phyloP scores from a whole-genome alignment of 306 rosid species.

The Pyrus communis region DNA sequence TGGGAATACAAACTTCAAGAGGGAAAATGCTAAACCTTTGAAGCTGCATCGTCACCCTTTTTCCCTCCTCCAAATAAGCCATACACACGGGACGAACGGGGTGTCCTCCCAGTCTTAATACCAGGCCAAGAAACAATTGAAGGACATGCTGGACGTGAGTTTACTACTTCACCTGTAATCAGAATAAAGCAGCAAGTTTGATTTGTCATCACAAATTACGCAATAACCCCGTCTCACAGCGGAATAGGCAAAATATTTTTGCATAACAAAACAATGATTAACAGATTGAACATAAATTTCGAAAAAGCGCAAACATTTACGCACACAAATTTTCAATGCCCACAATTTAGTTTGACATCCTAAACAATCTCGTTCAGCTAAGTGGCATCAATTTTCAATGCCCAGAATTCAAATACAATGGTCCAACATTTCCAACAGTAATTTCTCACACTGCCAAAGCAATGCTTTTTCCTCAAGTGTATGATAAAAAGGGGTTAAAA shows the following conservation, averaged over 20 bases:
- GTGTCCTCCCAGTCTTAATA: background rate
- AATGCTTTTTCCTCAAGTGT: background rate
- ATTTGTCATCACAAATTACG: background rate
- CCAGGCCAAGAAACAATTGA: conserved; percentile 9
- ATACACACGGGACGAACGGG: conserved; percentile 35
- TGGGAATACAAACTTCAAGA: background rate
- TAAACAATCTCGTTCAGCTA: background rate
- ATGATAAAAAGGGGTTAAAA: background rate
- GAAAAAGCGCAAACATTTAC: background rate
- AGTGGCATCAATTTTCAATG: background rate
- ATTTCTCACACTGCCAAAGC: background rate
- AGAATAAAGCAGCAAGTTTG: background rate
- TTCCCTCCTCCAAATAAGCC: conserved; percentile 78
- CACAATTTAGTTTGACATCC: background rate
- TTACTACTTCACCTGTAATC: conserved; percentile 8
- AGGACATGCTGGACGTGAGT: conserved; percentile 9
- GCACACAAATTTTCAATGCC: background rate
- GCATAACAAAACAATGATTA: background rate
- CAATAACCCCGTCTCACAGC: background rate
- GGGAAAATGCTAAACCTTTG: conserved; percentile 43
- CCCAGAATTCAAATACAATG: background rate
- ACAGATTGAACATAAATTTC: background rate
- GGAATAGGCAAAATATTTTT: background rate
- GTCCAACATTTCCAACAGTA: background rate
- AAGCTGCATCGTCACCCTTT: conserved; percentile 55